Conservation (phyloP, 1,139 yeast species). For the Diutina neorugosa region DNA sequence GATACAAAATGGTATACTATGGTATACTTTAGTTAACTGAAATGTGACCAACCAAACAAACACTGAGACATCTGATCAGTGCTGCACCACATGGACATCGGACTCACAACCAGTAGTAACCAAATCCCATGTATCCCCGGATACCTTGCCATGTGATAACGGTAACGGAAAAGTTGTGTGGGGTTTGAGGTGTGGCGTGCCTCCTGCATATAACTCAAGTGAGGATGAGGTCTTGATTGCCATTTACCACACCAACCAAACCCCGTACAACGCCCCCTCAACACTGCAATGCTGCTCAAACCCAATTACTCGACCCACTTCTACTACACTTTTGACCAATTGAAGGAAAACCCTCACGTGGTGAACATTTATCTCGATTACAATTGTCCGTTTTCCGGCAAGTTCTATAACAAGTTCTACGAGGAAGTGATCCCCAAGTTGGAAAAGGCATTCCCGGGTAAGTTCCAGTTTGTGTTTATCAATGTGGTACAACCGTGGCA, state of each 20-base stretch:
- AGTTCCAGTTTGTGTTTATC: slow-evolving; percentile 46
- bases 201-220: not conserved
- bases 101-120: too few species aligned
- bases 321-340: not conserved
- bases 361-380: slow-evolving; percentile 59
- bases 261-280: too few species aligned
- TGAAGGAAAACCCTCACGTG: slow-evolving; percentile 16
- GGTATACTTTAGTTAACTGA: too few species aligned
- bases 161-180: not conserved
- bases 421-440: slow-evolving; percentile 42
- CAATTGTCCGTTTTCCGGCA: slow-evolving; percentile 66
- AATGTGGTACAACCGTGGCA: slow-evolving; percentile 86
- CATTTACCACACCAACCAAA: not conserved
- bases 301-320: slow-evolving; percentile 1
- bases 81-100: too few species aligned
- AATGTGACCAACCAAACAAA: too few species aligned
- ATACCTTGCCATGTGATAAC: not conserved
- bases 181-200: not conserved
- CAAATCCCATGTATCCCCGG: too few species aligned
- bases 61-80: too few species aligned
- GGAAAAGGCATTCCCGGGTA: slow-evolving; percentile 32
- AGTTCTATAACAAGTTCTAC: slow-evolving; percentile 45
- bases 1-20: too few species aligned
- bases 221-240: not conserved
- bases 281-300: slow-evolving; percentile 1